Percentiles rank a stretch among this genome's conserved stretches.
These are phyloP conservation scores for Aureobasidium sp. DNA, from an alignment of 2,329 filamentous ascomycete genomes.

Conservation along the genomic window DNA sequence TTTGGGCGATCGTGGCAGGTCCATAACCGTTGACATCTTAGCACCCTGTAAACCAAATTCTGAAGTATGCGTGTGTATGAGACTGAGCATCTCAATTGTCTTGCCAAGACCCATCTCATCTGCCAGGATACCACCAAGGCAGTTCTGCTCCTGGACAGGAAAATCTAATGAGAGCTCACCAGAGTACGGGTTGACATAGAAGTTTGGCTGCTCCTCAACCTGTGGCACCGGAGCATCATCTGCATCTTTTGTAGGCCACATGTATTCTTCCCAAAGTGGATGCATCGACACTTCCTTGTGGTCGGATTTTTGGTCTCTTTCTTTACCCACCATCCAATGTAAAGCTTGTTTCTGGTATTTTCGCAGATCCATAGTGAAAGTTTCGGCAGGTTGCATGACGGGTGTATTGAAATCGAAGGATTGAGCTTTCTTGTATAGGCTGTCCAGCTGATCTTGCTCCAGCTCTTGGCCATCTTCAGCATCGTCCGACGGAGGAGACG, in stretches of 20 bases:
- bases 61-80: constrained; percentile 77
- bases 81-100: constrained; percentile 95
- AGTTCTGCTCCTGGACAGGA: constrained; percentile 88
- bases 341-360: constrained; percentile 94
- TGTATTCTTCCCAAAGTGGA: constrained; percentile 93
- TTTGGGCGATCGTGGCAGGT: constrained; percentile 55
- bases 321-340: constrained; percentile 94
- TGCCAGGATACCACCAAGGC: constrained; percentile 83
- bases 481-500: constrained; percentile 55
- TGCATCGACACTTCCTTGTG: constrained; percentile 77
- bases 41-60: constrained; percentile 29
- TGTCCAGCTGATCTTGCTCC: constrained; percentile 90
- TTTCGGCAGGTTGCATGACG: constrained; percentile 71
- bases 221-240: constrained; percentile 68
- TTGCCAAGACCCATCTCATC: constrained; percentile 98
- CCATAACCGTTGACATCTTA: constrained; percentile 38
- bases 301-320: constrained; percentile 66
- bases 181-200: constrained; percentile 96
- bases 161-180: constrained; percentile 89
- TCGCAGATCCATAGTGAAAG: constrained; percentile 74
- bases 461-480: constrained; percentile 82
- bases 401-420: constrained; percentile 93
- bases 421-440: constrained; percentile 90
- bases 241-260: constrained; percentile 79
- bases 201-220: constrained; percentile 60